phyloP scores from a whole-genome alignment of 208 protist genomes.

The Trypanosoma platydactyli region DNA sequence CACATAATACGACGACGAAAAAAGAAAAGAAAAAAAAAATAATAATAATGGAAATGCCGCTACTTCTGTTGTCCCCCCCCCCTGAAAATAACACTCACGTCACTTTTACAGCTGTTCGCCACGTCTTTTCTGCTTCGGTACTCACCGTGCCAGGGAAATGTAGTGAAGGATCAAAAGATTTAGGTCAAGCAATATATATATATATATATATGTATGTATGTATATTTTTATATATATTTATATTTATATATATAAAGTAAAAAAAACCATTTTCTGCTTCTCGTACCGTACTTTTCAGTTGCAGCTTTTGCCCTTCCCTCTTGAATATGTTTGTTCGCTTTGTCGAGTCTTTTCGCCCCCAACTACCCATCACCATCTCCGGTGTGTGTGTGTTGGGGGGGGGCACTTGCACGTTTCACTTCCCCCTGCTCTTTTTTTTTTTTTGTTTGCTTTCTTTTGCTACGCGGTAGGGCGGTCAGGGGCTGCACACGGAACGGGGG shows the following conservation, averaged over 20 bases:
- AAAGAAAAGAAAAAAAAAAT: too few species aligned
- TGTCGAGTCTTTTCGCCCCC: neutral
- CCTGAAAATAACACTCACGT: slow-evolving; percentile 12
- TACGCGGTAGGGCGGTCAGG: neutral
- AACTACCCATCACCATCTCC: neutral
- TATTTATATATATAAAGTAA: slow-evolving; percentile 16
- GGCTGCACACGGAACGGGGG: neutral
- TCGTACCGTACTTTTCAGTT: slow-evolving; percentile 1
- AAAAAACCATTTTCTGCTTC: neutral
- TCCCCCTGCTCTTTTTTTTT: neutral
- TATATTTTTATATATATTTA: slow-evolving; percentile 29
- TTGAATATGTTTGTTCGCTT: slow-evolving; percentile 1
- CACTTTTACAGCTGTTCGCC: too few species aligned
- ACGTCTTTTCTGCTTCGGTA: too few species aligned
- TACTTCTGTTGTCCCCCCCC: too few species aligned
- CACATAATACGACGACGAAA: too few species aligned
- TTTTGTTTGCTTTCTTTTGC: neutral
- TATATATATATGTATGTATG: slow-evolving; percentile 24
- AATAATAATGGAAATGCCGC: too few species aligned
- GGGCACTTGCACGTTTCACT: neutral
- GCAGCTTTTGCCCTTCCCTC: slow-evolving; percentile 7
- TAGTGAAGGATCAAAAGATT: too few species aligned
- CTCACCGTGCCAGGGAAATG: too few species aligned
- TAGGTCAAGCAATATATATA: slow-evolving; percentile 25
- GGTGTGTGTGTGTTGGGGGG: neutral